A percentile compares a stretch with the other conserved stretches of the same genome.
phyloP scores from a whole-genome alignment of 2,329 filamentous ascomycete species.

The Daldinia sp. region DNA sequence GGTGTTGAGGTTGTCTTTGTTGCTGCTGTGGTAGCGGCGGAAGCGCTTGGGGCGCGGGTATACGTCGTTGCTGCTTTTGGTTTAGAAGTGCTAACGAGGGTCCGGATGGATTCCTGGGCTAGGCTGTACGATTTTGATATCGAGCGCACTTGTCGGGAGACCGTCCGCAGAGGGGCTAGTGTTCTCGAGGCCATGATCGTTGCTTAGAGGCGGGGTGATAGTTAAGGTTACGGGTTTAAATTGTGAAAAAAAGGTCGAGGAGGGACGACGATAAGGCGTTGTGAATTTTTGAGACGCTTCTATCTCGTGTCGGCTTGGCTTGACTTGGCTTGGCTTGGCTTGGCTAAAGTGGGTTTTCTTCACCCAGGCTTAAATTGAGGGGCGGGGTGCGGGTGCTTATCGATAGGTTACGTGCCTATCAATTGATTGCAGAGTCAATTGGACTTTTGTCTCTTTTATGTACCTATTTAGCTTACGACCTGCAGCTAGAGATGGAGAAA shows the following conservation, averaged over 20 bases:
- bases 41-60: conserved; percentile 11
- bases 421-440: no score
- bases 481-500: not conserved
- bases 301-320: no score
- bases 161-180: conserved; percentile 38
- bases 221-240: not conserved
- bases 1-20: not conserved
- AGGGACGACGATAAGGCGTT: not conserved
- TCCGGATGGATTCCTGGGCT: conserved; percentile 8
- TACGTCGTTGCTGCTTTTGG: conserved; percentile 30
- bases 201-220: not conserved
- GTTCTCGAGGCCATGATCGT: conserved; percentile 39
- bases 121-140: not conserved
- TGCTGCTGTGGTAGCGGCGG: conserved; percentile 16
- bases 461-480: not conserved
- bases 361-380: not conserved
- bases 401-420: no score
- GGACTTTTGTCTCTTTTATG: not conserved
- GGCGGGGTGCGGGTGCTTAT: conserved; percentile 7
- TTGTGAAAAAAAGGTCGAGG: not conserved
- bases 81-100: conserved; percentile 30
- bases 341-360: not conserved
- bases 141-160: conserved; percentile 8
- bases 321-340: no score
- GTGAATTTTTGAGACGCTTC: conserved; percentile 18